Conservation (phyloP, 495 filamentous ascomycete genomes). For the Jackrogersella multiformis region DNA sequence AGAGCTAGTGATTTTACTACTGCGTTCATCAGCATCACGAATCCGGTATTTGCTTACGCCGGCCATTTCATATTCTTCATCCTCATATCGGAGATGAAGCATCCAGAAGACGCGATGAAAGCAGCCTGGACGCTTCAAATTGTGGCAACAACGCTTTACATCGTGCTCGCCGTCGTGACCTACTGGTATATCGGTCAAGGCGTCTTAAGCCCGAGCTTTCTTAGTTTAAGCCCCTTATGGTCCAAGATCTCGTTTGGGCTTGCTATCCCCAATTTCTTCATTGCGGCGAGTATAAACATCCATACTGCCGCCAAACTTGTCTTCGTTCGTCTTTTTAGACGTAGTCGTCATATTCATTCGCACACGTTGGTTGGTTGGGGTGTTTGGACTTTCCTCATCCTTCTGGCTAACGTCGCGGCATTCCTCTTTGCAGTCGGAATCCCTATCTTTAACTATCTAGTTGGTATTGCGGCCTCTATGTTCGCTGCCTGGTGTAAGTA, state of each 20-base stretch:
- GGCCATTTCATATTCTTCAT: conserved; percentile 76
- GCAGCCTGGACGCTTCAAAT: conserved; percentile 67
- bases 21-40: conserved; percentile 66
- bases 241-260: conserved; percentile 76
- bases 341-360: conserved; percentile 47
- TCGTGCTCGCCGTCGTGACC: conserved; percentile 67
- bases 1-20: conserved; percentile 42
- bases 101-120: conserved; percentile 60
- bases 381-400: conserved; percentile 65
- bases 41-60: conserved; percentile 71
- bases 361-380: conserved; percentile 51
- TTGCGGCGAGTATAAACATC: conserved; percentile 74
- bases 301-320: conserved; percentile 66
- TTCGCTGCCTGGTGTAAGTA: conserved; percentile 61
- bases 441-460: conserved; percentile 70
- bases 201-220: conserved; percentile 69
- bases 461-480: conserved; percentile 59
- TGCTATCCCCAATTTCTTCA: conserved; percentile 75
- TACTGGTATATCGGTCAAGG: conserved; percentile 70
- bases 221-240: conserved; percentile 62
- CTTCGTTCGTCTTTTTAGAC: conserved; percentile 67
- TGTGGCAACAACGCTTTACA: conserved; percentile 66
- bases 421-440: conserved; percentile 74
- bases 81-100: conserved; percentile 71
- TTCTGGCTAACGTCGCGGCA: conserved; percentile 65